Conservation (phyloP, 2,329 filamentous ascomycete species). For the Monosporascus sp. region DNA sequence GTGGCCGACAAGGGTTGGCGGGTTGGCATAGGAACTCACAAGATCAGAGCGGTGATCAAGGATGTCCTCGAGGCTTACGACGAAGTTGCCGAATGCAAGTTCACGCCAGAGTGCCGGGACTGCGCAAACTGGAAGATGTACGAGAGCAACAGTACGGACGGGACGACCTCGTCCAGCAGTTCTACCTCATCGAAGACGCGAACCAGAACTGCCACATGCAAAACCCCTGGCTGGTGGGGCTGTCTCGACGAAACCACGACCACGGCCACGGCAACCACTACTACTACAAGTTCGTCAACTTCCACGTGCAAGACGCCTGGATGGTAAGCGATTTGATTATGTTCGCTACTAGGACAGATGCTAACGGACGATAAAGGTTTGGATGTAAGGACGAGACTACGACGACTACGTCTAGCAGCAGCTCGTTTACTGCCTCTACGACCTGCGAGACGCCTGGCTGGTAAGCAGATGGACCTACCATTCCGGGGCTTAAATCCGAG, state of each 20-base stretch:
- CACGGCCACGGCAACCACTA: conserved; percentile 37
- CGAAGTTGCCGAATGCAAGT: conserved; percentile 67
- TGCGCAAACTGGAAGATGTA: conserved; percentile 94
- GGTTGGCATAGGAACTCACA: conserved; percentile 84
- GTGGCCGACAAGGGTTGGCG: conserved; percentile 90
- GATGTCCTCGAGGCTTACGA: conserved; percentile 85
- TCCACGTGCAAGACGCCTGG: conserved; percentile 58
- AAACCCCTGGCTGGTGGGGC: conserved; percentile 82
- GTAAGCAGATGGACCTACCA: conserved; percentile 6
- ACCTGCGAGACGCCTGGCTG: conserved; percentile 21
- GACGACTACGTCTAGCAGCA: conserved; percentile 30
- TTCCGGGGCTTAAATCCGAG: not conserved
- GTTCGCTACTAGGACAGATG: not conserved
- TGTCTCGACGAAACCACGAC: conserved; percentile 63
- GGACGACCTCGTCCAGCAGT: conserved; percentile 54
- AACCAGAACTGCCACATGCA: conserved; percentile 77
- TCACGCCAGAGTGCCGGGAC: conserved; percentile 77
- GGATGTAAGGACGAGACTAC: conserved; percentile 53
- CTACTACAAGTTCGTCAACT: conserved; percentile 41
- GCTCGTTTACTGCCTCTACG: conserved; percentile 21
- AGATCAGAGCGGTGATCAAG: conserved; percentile 80
- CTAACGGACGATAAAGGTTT: conserved; percentile 35
- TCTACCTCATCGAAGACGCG: conserved; percentile 55
- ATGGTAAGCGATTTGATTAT: conserved; percentile 29
- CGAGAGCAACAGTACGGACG: conserved; percentile 84